Evolutionary conservation across 495 filamentous ascomycete species (phyloP), one percentile per base, ranked within the genome.

Genomic region (Podospora comata): DNA sequence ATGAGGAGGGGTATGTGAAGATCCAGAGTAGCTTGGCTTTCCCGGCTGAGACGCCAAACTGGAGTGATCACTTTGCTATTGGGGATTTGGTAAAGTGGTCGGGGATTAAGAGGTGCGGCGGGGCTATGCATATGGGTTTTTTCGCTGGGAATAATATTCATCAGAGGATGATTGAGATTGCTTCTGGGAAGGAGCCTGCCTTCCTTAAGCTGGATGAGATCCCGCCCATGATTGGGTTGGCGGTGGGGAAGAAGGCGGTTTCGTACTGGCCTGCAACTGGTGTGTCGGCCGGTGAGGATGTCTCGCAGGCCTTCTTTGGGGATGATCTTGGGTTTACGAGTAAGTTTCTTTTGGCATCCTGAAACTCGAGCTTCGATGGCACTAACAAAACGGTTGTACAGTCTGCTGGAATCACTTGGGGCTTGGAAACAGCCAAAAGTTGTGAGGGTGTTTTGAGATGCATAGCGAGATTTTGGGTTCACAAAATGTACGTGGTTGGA

Each of bases 21-120:
- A 81, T 91, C 28, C 78, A 77, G 55, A 66, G 84, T 15, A 76
- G 82, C 54, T 79, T 83, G 26, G 73, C 78, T 71, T 87, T 87
- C 72, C 73, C 77, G 1, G 65, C 72, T 0, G 69, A 72, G 4
- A 73, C 84, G 0, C 79, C 86, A n/a, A 87, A 89, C 67, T 71
- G 82, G 15, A 70, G 71, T 1, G 73, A 79, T 56, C 90, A 91
- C 74, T 89, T 86, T 68, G 88, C 87, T n/a, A 77, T 82, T 34
- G 80, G 84, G 62, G 78, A 86, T 71, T 60, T 88, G 69, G 83
- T 80, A 48, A 75, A 79, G 69, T 90, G 89, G 89, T 82, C 85
- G 0, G 89, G 89, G 23, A 91, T 91, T 77, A 91, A 90, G 78
- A 85, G 90, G 32, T 90, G 87, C 72, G 90, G 90, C 32, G 84